Evolutionary conservation across 768 basidiomycete species (phyloP), one percentile per base, ranked within the genome.

Genomic region (Pleurotus citrinopileatus): DNA sequence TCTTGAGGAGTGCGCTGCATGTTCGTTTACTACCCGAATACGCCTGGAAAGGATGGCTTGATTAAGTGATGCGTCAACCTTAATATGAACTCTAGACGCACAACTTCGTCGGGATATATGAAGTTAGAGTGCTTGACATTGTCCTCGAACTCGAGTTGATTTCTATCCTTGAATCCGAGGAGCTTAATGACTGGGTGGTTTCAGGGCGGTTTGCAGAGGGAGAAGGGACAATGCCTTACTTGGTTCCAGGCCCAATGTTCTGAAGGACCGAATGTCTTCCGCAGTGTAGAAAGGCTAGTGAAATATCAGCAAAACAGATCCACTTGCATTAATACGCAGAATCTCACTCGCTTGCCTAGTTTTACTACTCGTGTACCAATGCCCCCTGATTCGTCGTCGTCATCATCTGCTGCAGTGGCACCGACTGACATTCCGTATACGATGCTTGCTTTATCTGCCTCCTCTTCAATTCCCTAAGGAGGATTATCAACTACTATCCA

Each of bases 11-110:
- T 0, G 97, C 92, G 12, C 80, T 84, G 68, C 98, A 98, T 0
- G 95, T 91, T 36, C 96, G 82, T 59, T 89, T 97, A 68, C 92
- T 95, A 6, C 97, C 97, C 7, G 91, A 82, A 70, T 88, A 96
- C 25, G 80, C 67, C 86, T 91, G 48, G 32, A 15, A 32, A n/a
- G 20, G 15, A 27, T 3, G 60, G 52, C 57, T 67, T 60, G 6
- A 52, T 52, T n/a, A n/a, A n/a, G n/a, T n/a, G n/a, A n/a, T n/a
- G n/a, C n/a, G n/a, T n/a, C n/a, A n/a, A n/a, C n/a, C n/a, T n/a
- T n/a, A n/a, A n/a, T n/a, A n/a, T n/a, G n/a, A n/a, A n/a, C n/a
- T n/a, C n/a, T n/a, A n/a, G n/a, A n/a, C n/a, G n/a, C n/a, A n/a
- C 96, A 70, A 82, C 72, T 66, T 99, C 97, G 62, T 95, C 87